phyloP scores from a whole-genome alignment of 73 alveolate genomes.

The Paramecium pentaurelia region DNA sequence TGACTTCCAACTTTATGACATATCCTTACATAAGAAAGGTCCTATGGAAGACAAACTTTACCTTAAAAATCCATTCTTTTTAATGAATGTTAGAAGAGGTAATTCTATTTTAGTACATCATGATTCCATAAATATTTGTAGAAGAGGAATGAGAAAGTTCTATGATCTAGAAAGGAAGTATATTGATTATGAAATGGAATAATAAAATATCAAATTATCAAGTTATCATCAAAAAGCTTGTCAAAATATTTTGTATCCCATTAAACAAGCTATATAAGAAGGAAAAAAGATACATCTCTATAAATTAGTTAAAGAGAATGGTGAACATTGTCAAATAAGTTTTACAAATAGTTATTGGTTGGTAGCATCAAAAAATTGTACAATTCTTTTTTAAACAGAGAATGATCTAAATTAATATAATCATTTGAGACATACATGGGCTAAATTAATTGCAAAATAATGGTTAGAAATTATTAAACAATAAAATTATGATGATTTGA shows the following conservation, averaged over 20 bases:
- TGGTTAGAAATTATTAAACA: slow-evolving; percentile 80
- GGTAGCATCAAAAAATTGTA: slow-evolving; percentile 86
- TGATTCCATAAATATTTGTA: background rate
- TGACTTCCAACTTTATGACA: background rate
- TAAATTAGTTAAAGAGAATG: slow-evolving; percentile 93
- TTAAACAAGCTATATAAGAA: slow-evolving; percentile 51
- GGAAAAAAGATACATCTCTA: slow-evolving; percentile 68
- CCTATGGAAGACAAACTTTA: slow-evolving; percentile 46
- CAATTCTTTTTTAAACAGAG: slow-evolving; percentile 74
- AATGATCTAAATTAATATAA: slow-evolving; percentile 48
- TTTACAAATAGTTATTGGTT: slow-evolving; percentile 83
- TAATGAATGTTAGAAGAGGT: slow-evolving; percentile 58
- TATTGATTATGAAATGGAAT: slow-evolving; percentile 30
- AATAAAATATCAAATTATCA: slow-evolving; percentile 14
- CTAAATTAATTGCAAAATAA: slow-evolving; percentile 82
- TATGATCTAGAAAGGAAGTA: slow-evolving; percentile 66
- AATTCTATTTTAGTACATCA: background rate
- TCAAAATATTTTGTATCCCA: slow-evolving; percentile 52
- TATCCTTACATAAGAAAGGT: slow-evolving; percentile 50
- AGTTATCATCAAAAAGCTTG: background rate
- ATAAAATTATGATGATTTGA: slow-evolving; percentile 71
- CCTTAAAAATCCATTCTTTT: slow-evolving; percentile 5
- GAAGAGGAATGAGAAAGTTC: slow-evolving; percentile 77
- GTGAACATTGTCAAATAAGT: slow-evolving; percentile 93
- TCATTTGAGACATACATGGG: slow-evolving; percentile 81